Conservation (phyloP, 768 basidiomycete species). For the Calocybe cyanea region DNA sequence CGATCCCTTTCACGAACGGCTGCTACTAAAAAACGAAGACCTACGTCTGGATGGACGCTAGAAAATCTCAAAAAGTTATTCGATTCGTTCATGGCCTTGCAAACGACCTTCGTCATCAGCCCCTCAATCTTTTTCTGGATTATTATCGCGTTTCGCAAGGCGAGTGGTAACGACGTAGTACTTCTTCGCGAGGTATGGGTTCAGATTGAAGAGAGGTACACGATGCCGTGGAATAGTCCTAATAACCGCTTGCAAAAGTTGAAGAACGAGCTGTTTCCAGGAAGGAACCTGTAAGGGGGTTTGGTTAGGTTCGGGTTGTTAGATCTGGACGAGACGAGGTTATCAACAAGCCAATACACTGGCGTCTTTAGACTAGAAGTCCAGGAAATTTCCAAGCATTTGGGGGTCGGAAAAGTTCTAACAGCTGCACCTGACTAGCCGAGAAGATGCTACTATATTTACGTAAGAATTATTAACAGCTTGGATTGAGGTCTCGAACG, state of each 20-base stretch:
- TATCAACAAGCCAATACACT: too few species aligned
- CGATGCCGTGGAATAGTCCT: conserved; percentile 38
- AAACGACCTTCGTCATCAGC: conserved; percentile 38
- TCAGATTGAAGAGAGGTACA: conserved; percentile 53
- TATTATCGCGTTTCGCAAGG: conserved; percentile 57
- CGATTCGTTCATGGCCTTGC: conserved; percentile 57
- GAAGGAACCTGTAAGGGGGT: too few species aligned
- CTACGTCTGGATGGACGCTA: conserved; percentile 46
- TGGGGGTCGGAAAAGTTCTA: too few species aligned
- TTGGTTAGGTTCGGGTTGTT: too few species aligned
- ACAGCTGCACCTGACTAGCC: too few species aligned
- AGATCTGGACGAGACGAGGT: too few species aligned
- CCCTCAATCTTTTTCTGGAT: conserved; percentile 60
- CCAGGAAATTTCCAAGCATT: too few species aligned
- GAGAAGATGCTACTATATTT: too few species aligned
- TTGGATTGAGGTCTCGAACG: too few species aligned
- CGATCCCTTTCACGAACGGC: conserved; percentile 3
- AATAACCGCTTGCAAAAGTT: conserved; percentile 41
- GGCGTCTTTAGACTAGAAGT: too few species aligned
- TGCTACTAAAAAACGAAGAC: too few species aligned
- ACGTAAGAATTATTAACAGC: too few species aligned
- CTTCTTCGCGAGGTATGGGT: conserved; percentile 56
- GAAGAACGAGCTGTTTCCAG: conserved; percentile 31
- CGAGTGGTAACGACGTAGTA: conserved; percentile 47
- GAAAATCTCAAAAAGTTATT: conserved; percentile 56